Conservation (phyloP, 257 asterid genomes). For the Solanum sitiens region DNA sequence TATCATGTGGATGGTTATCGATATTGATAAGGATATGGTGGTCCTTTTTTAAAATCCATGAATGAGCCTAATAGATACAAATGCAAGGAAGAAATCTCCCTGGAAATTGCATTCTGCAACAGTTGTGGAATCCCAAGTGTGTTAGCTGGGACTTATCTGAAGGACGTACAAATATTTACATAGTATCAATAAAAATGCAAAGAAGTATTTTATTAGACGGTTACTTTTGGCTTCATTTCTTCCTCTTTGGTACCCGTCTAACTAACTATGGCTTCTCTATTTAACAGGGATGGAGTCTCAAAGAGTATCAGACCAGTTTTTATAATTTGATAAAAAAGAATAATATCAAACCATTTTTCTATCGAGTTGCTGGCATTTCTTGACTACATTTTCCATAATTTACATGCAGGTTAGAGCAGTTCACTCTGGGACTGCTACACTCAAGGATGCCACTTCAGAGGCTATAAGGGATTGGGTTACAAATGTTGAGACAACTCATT, state of each 20-base stretch:
- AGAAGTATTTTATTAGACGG: not conserved
- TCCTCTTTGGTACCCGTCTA: not conserved
- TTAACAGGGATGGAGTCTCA: not conserved
- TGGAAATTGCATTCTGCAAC: not conserved
- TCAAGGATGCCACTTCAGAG: conserved; percentile 97
- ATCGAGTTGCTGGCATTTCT: not conserved
- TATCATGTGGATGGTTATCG: not conserved
- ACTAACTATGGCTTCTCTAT: not conserved
- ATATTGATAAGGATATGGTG: not conserved
- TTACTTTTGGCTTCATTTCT: not conserved
- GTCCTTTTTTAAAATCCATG: not conserved
- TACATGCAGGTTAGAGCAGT: conserved; percentile 69
- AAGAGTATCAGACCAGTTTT: not conserved
- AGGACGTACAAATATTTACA: not conserved
- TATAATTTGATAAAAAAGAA: not conserved
- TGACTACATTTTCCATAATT: not conserved
- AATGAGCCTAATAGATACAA: not conserved
- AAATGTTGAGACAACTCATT: conserved; percentile 86
- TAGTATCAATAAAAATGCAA: not conserved
- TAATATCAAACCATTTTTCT: not conserved
- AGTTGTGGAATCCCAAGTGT: not conserved
- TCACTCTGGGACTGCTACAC: conserved; percentile 93
- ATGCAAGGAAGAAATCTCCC: not conserved
- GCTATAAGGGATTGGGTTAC: conserved; percentile 98
- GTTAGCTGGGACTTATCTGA: not conserved